Evolutionary conservation across 2,329 filamentous ascomycete genomes (phyloP), one percentile per base, ranked within the genome.

Genomic region (Chaetomium globosum): DNA sequence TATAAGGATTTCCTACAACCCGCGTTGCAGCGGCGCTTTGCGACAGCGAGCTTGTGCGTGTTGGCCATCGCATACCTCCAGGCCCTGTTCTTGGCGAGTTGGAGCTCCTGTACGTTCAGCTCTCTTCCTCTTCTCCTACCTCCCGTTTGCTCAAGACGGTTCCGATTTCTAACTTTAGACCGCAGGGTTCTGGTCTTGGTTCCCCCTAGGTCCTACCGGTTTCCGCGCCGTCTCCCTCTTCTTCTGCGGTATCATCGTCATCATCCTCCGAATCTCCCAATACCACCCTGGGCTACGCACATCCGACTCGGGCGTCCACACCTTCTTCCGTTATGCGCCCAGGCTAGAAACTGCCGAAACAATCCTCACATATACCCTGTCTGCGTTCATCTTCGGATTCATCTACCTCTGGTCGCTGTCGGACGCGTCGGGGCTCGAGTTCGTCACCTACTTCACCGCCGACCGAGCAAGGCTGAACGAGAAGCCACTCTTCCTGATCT

Each of bases 1-100:
- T 96, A 97, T 79, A 90, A 92, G 82, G 92, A 97, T 80, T 96
- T 96, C 77, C 81, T 97, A 71, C 96, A 94, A 67, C 93, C 94
- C 58, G 89, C 90, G 60, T 82, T 97, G 69, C 94, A 98, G 77
- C 85, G 91, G 73, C 87, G 93, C 73, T 98, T 97, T 78, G 89
- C 90, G 57, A 88, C 88, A 68, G 92, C 92, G 13, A 89, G 90
- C 56, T 83, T 85, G 16, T 80, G 91, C 68, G 82, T 93, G 16
- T 79, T 95, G 10, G 78, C 83, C 56, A 81, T 92, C 63, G 92
- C 91, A 74, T 96, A 95, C 76, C 62, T 85, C 46, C 86, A 92
- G 74, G 85, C 92, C 57, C 78, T 95, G 61, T 76, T 87, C 63
- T 83, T 96, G 69, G 88, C 89, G 21, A 82, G 83, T 68, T 91